Evolutionary conservation across 352 stramenopile genomes (phyloP).

Genomic region (Pythium phragmitis): DNA sequence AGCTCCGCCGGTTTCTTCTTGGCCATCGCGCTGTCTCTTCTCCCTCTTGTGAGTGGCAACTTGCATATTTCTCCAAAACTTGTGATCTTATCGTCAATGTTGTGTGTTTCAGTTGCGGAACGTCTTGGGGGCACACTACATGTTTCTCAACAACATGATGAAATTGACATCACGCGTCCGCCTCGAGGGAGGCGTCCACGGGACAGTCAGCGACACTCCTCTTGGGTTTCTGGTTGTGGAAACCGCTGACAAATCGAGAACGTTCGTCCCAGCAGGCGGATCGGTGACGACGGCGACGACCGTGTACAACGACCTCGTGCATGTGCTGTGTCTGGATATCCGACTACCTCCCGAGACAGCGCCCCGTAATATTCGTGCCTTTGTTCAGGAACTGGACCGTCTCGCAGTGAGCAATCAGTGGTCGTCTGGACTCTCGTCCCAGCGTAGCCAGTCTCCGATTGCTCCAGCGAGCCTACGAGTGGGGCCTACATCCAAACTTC

Average conservation of each 20-base stretch:
- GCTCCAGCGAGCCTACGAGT: slow-evolving; percentile 20
- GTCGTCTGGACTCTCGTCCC: background rate
- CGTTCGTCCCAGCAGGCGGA: slow-evolving; percentile 60
- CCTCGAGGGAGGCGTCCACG: slow-evolving; percentile 41
- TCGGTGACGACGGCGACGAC: slow-evolving; percentile 51
- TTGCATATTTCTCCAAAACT: too few relatives aligned
- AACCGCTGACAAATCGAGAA: slow-evolving; percentile 55
- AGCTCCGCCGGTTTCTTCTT: slow-evolving; percentile 71
- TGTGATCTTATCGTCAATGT: background rate
- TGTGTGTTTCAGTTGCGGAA: slow-evolving; percentile 48
- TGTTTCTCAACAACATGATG: slow-evolving; percentile 79
- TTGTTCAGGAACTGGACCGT: slow-evolving; percentile 65
- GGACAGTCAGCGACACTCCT: slow-evolving; percentile 52
- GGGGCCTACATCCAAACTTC: background rate
- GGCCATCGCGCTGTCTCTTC: slow-evolving; percentile 51
- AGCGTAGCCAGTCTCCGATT: background rate
- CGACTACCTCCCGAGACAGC: slow-evolving; percentile 37
- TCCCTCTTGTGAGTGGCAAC: slow-evolving; percentile 46
- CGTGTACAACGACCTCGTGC: slow-evolving; percentile 51
- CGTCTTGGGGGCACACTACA: slow-evolving; percentile 69
- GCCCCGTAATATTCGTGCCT: slow-evolving; percentile 40
- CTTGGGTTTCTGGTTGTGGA: slow-evolving; percentile 68
- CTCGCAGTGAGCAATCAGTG: slow-evolving; percentile 26
- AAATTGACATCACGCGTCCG: slow-evolving; percentile 49
- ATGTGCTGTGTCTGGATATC: slow-evolving; percentile 55